A percentile compares a stretch with the other conserved stretches of the same genome.
Evolutionary conservation across 176 grass and related monocot genomes (phyloP).

Genomic region (Ampelocalamus luodianensis): DNA sequence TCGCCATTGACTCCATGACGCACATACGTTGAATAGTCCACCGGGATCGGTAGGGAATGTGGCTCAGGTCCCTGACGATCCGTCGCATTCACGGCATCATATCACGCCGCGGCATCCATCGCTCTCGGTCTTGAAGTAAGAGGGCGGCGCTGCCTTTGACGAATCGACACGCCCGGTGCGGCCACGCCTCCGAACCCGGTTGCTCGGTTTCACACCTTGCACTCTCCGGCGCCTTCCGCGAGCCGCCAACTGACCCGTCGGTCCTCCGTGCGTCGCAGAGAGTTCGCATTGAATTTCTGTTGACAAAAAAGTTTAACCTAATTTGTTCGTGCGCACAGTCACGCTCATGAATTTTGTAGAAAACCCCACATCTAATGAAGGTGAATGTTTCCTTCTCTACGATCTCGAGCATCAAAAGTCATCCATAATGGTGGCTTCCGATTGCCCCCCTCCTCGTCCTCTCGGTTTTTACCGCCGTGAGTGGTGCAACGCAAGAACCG

Average conservation of each 20-base stretch:
- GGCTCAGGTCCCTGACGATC: background rate
- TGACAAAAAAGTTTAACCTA: background rate
- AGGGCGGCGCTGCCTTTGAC: slow-evolving; percentile 1
- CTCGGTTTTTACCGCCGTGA: no score
- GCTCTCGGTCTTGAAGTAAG: background rate
- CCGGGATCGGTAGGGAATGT: background rate
- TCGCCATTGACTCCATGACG: slow-evolving; percentile 32
- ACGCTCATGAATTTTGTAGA: no score
- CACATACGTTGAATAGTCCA: background rate
- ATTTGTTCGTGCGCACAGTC: no score
- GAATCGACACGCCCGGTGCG: slow-evolving; percentile 3
- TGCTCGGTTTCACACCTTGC: slow-evolving; percentile 23
- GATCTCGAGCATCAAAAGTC: no score
- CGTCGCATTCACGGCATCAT: background rate
- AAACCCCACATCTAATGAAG: no score
- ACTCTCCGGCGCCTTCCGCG: background rate
- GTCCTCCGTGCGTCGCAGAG: background rate
- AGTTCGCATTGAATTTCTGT: slow-evolving; percentile 28
- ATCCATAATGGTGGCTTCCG: no score
- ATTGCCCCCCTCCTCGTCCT: no score
- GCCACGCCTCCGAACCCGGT: background rate
- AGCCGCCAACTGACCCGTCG: background rate
- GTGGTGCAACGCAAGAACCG: no score
- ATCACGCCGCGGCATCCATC: background rate
- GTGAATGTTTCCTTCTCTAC: no score